Evolutionary conservation across 1,139 yeast genomes (phyloP).

Genomic region (Blastobotrys apis): DNA sequence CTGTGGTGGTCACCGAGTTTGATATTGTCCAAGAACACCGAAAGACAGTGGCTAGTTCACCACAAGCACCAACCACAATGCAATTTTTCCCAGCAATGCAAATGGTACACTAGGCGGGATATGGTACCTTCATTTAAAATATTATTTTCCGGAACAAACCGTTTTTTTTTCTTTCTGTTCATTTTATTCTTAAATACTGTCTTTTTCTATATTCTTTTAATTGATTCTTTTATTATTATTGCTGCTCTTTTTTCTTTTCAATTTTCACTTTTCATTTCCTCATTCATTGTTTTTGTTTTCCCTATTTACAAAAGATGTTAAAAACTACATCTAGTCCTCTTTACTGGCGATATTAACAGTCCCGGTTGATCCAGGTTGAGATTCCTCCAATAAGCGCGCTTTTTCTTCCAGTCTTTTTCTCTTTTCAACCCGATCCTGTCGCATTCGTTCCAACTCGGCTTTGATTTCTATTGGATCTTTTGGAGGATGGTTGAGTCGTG

Average conservation of each 20-base stretch:
- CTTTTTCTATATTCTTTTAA: no score
- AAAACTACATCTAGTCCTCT: background rate
- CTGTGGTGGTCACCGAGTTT: slow-evolving; percentile 2
- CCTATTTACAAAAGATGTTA: background rate
- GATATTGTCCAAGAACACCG: background rate
- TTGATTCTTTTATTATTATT: no score
- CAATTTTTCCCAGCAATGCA: no score
- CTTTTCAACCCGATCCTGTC: slow-evolving; percentile 67
- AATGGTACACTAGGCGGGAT: no score
- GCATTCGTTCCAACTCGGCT: slow-evolving; percentile 85
- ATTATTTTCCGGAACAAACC: no score
- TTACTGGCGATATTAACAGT: background rate
- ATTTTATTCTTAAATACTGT: no score
- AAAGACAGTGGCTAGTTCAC: background rate
- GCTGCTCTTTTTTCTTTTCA: no score
- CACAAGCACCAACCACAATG: no score
- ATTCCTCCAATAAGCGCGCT: slow-evolving; percentile 57
- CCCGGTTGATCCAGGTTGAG: slow-evolving; percentile 1
- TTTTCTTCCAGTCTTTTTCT: slow-evolving; percentile 68
- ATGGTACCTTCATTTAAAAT: no score
- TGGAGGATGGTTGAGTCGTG: slow-evolving; percentile 82
- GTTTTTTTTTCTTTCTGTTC: no score
- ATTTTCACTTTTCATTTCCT: no score
- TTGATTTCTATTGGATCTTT: slow-evolving; percentile 89
- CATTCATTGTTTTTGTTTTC: background rate